These are phyloP conservation scores for Colletotrichum sp. DNA, from an alignment of 2,329 filamentous ascomycete species.

Conservation along the genomic window DNA sequence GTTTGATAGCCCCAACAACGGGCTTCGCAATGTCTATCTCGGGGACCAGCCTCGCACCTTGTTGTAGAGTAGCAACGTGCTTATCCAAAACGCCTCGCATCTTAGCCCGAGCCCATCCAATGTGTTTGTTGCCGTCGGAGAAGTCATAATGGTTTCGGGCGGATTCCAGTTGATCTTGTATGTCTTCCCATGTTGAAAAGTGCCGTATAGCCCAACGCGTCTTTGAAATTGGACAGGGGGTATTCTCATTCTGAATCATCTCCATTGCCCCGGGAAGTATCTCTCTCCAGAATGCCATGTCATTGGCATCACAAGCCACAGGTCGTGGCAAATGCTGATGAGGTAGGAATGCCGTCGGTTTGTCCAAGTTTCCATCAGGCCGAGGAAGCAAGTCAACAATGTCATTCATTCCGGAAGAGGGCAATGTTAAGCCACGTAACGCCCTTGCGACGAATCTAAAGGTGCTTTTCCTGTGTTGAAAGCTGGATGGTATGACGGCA, in stretches of 20 bases:
- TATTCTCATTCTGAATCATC: rapidly evolving
- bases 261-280: no score
- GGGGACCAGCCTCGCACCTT: background rate
- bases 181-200: background rate
- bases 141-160: background rate
- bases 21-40: background rate
- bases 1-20: background rate
- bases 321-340: no score
- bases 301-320: no score
- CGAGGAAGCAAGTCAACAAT: no score
- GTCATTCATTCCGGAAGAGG: no score
- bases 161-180: background rate
- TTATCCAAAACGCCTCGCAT: background rate
- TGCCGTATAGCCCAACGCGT: rapidly evolving
- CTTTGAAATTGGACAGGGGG: rapidly evolving
- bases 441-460: no score
- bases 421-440: no score
- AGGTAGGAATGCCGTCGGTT: no score
- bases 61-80: background rate
- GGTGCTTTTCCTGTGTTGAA: no score
- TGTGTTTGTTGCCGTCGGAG: background rate
- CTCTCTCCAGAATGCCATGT: no score
- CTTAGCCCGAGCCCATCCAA: background rate
- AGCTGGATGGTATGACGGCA: no score
- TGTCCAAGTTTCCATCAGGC: no score